These are phyloP conservation scores for Gracilaria caudata DNA, from an alignment of 23 red algal genomes.

Conservation along the genomic window DNA sequence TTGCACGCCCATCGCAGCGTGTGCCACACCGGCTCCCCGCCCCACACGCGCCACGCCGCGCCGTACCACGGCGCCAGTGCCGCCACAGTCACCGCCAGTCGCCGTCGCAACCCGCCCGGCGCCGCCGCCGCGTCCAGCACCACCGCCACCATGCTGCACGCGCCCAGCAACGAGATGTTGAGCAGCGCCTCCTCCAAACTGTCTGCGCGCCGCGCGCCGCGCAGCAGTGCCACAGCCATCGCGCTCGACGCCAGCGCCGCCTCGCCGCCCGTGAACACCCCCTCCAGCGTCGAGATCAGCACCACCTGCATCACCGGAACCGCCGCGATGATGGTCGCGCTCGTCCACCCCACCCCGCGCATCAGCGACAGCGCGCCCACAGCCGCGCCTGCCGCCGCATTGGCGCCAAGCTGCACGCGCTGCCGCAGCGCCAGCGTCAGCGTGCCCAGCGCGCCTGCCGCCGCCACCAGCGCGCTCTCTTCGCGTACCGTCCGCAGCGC, in stretches of 20 bases:
- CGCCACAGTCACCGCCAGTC: neutral
- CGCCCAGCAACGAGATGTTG: neutral
- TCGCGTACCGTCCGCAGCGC: neutral
- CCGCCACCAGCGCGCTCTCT: neutral
- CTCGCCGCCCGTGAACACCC: conserved; percentile 1
- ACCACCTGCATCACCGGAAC: conserved; percentile 16
- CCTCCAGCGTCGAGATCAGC: neutral
- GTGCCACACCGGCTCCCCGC: neutral
- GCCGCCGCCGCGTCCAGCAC: neutral
- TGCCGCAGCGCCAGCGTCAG: conserved; percentile 5
- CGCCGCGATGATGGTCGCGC: neutral
- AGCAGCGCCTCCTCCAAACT: conserved; percentile 2
- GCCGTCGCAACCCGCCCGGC: neutral
- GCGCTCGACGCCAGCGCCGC: neutral
- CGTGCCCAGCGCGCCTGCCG: neutral
- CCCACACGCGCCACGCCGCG: conserved; percentile 23
- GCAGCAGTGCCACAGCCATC: neutral
- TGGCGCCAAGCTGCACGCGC: neutral
- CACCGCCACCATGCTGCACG: neutral
- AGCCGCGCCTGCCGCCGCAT: neutral
- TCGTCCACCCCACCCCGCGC: neutral
- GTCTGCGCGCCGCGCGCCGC: neutral
- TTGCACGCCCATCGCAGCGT: neutral
- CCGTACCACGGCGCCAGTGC: neutral
- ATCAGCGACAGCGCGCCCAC: neutral